Evolutionary conservation across 345 rosid species (phyloP), one percentile per base, ranked within the genome.

Genomic region (Salix koriyanagi): DNA sequence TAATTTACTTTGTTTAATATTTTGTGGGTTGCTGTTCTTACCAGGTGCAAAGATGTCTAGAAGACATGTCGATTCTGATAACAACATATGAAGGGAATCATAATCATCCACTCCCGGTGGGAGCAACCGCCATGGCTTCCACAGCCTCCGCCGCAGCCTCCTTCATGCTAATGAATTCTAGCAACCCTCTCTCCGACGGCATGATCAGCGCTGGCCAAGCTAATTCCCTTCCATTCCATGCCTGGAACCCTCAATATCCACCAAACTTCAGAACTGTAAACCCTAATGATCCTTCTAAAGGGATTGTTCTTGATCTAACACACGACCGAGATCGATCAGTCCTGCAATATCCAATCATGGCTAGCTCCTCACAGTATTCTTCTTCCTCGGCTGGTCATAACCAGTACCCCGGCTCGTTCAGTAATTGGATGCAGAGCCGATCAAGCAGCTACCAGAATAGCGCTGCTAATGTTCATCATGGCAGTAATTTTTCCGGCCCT

Each of bases 21-120:
- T 2, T 75, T 48, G 36, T 2, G 60, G 32, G 44, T 15, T 70
- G 0, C 2, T 32, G 6, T 18, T 18, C 4, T 36, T 48, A 52
- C 7, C 66, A 88, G 91, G 91, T 88, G 61, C 91, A 88, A 85
- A 85, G 91, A 80, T 88, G 91, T 75, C 70, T 82, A 36, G 91
- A 88, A 65, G 91, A 88, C 78, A 88, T 88, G 89, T 86, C 91
- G 25, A 88, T 86, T 74, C 86, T 88, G 36, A 88, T 88, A 69
- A 88, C 91, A 79, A 88, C 91, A 6, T 86, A 88, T 50, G 91
- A 86, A 84, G 91, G 91, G 60, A 86, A 75, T 14, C 91, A 88
- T 72, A 88, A 88, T 68, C 91, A 88, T 68, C 88, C 91, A n/a
- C 87, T 88, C 16, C 89, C 91, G 0, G 89, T 86, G 18, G 91